Evolutionary conservation across 805 yeast species (phyloP), one percentile per base, ranked within the genome.

Genomic region (Limtongia smithiae): DNA sequence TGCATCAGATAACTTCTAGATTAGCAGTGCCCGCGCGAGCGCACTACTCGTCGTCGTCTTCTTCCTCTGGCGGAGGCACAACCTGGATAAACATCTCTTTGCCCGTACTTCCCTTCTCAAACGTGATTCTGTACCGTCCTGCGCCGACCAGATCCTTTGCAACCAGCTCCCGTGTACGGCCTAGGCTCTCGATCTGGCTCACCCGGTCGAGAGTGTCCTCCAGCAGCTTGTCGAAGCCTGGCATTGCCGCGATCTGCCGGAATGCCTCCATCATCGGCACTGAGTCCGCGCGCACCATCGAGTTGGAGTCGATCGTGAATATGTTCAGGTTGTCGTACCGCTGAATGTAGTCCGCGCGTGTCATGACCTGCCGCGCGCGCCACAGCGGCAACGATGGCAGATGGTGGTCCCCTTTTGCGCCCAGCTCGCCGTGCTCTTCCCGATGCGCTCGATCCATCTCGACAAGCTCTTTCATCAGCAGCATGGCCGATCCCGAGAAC

Each of bases 201-300:
- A 86, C 85, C 42, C 95, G 69, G 44, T 81, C 79, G 8, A 78
- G 66, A 0, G 91, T 82, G 43, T 82, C 85, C 15, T 76, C 74
- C 25, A 86, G 66, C 20, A 85, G 67, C 49, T 80, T 76, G 38
- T 83, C 81, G 57, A 86, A 86, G 7, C 83, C 85, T 0, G 86
- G 84, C 65, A 79, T 81, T 2, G 78, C 69, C 1, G 82, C 82
- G 44, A 86, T 83, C 62, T 86, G 94, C 51, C 84, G 79, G 63
- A 86, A 86, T 4, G 91, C 94, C 58, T 90, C 75, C 94, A 86
- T 84, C 94, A 86, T 85, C 1, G 91, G 90, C 2, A 84, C 83
- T 7, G 87, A 80, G 64, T 86, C 95, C 0, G 95, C 91, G 31
- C 84, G 70, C 2, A 86, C 95, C 24, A 67, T 60, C 0, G 87